Evolutionary conservation across 2,329 filamentous ascomycete genomes (phyloP).

Genomic region (Drechslera avenae): DNA sequence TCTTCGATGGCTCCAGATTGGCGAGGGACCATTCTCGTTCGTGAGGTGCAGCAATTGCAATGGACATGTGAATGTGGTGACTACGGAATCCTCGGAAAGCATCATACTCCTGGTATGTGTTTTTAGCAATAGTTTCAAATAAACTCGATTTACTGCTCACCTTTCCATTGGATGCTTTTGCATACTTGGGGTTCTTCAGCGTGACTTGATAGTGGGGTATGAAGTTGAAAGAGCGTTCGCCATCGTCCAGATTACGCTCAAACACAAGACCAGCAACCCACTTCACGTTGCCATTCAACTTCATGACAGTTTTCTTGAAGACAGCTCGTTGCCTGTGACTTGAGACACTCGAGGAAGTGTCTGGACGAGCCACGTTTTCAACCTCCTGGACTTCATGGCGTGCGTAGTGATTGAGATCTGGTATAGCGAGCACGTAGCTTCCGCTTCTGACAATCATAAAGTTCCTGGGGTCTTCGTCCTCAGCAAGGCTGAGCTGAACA

Average conservation of each 20-base stretch:
- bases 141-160: conserved; percentile 14
- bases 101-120: conserved; percentile 69
- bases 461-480: conserved; percentile 82
- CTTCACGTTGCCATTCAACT: conserved; percentile 92
- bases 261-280: conserved; percentile 93
- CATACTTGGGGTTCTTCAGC: conserved; percentile 77
- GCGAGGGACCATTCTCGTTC: conserved; percentile 84
- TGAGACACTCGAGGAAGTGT: conserved; percentile 62
- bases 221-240: conserved; percentile 82
- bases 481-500: conserved; percentile 83
- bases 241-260: conserved; percentile 76
- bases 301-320: conserved; percentile 99
- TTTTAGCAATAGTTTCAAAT: conserved; percentile 21
- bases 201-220: conserved; percentile 90
- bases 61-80: conserved; percentile 92
- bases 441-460: conserved; percentile 97
- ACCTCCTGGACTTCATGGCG: conserved; percentile 62
- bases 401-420: conserved; percentile 89
- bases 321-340: conserved; percentile 74
- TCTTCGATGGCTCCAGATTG: conserved; percentile 76
- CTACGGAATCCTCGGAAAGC: conserved; percentile 97
- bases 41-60: conserved; percentile 85
- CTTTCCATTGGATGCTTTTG: conserved; percentile 61
- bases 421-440: conserved; percentile 91
- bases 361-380: conserved; percentile 61